phyloP scores from a whole-genome alignment of 768 basidiomycete species.

The Gloeophyllum trabeum region DNA sequence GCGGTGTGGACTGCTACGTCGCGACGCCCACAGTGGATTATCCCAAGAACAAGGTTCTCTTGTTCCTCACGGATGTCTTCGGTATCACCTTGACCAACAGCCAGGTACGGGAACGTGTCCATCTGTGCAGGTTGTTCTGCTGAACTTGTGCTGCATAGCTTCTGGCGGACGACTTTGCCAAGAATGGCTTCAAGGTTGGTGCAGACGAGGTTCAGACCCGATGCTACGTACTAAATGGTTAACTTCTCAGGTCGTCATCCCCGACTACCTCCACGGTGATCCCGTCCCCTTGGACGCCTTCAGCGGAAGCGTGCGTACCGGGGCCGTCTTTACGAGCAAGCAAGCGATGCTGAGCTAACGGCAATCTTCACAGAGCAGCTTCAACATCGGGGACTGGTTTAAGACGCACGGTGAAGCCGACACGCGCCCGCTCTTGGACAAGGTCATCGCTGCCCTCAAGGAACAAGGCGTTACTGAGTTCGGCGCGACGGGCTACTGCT shows the following conservation, averaged over 20 bases:
- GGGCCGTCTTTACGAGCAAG: not conserved
- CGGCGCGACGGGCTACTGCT: conserved; percentile 61
- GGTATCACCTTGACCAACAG: conserved; percentile 36
- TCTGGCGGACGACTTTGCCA: conserved; percentile 23
- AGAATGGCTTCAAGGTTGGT: conserved; percentile 28
- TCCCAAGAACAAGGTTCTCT: conserved; percentile 42
- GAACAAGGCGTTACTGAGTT: conserved; percentile 45
- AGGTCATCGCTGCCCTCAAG: conserved; percentile 45
- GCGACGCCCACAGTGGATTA: conserved; percentile 39
- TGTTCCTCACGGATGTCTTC: conserved; percentile 43
- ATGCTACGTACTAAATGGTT: too few relatives aligned
- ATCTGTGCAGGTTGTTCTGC: too few relatives aligned
- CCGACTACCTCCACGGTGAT: conserved; percentile 27
- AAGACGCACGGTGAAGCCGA: conserved; percentile 23
- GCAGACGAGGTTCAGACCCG: too few relatives aligned
- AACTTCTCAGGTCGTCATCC: too few relatives aligned
- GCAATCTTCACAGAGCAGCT: conserved; percentile 14
- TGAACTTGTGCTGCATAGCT: conserved; percentile 11
- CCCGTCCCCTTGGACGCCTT: conserved; percentile 14
- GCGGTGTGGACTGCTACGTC: conserved; percentile 39
- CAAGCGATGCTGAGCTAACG: too few relatives aligned
- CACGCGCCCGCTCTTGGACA: conserved; percentile 41
- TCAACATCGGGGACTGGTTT: conserved; percentile 33
- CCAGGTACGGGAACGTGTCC: conserved; percentile 20
- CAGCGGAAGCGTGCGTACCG: conserved; percentile 2